Conservation (phyloP, 2,329 filamentous ascomycete genomes). For the Epichloe sibirici region DNA sequence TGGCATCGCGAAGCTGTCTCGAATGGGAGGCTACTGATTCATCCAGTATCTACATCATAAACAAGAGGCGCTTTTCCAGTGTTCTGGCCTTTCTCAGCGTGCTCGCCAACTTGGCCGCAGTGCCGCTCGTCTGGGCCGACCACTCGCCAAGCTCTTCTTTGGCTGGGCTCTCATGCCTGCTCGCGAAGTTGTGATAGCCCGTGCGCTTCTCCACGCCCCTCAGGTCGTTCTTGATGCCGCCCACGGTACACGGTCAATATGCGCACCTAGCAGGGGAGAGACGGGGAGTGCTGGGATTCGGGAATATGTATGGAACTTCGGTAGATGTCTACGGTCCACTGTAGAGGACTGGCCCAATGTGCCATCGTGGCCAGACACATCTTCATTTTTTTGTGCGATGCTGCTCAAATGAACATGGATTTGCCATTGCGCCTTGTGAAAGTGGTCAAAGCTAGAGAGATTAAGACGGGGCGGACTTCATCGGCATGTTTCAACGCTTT, state of each 20-base stretch:
- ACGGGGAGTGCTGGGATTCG: slow-evolving; percentile 20
- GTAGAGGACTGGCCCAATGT: too few species aligned
- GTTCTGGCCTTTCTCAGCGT: slow-evolving; percentile 24
- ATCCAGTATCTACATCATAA: slow-evolving; percentile 13
- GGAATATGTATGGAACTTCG: slow-evolving; percentile 17
- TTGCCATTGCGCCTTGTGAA: too few species aligned
- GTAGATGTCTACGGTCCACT: slow-evolving; percentile 17
- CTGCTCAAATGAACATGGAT: too few species aligned
- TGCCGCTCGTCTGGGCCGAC: slow-evolving; percentile 22
- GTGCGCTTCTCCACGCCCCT: slow-evolving; percentile 24
- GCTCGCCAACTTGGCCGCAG: slow-evolving; percentile 24
- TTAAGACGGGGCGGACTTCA: too few species aligned
- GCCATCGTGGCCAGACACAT: too few species aligned
- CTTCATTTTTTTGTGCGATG: too few species aligned
- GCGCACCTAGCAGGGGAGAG: slow-evolving; percentile 20
- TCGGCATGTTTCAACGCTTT: too few species aligned
- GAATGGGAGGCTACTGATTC: background rate
- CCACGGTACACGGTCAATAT: slow-evolving; percentile 20
- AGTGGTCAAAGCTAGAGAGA: too few species aligned
- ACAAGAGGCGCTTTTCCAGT: slow-evolving; percentile 20
- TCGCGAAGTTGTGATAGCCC: slow-evolving; percentile 22
- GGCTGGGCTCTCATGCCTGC: slow-evolving; percentile 16
- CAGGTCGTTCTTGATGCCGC: slow-evolving; percentile 20
- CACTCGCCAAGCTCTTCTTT: slow-evolving; percentile 18
- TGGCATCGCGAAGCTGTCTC: background rate